Evolutionary conservation across 2,329 filamentous ascomycete species (phyloP), one percentile per base, ranked within the genome.

Genomic region (Sporothrix euskadiensis): DNA sequence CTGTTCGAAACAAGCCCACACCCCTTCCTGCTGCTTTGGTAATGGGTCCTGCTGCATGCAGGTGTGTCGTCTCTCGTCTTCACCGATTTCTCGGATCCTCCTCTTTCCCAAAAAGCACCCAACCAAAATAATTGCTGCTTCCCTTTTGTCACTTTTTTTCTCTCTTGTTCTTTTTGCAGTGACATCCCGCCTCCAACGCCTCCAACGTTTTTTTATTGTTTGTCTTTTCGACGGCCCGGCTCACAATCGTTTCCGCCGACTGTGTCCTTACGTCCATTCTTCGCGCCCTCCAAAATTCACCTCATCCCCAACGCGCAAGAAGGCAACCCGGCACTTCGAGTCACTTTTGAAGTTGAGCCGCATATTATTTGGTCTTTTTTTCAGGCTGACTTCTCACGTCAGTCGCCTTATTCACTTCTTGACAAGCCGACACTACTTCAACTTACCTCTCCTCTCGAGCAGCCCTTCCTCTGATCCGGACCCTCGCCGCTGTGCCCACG

Each of bases 81-180:
- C 71, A 72, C 71, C 71, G 71, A 66, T 66, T 57, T n/a, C 71
- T 66, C 47, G 19, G n/a, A 63, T 65, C 70, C 19, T 32, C 9
- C 44, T 32, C 26, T 19, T 35, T 44, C 47, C 44, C 32, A 12
- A 61, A 12, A 61, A 63, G 26, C 69, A 63, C 30, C 47, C 59
- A 72, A 56, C 71, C 41, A 44, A 52, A 52, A 32, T 26, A 71
- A 26, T 19, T 26, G 35, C 22, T 71, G 49, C 39, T 54, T 32
- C 56, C 44, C 9, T 19, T 35, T 30, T 56, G 44, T 6, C n/a
- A 30, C 70, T 54, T n/a, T 56, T 32, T 30, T 12, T 32, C 44
- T 49, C 14, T 16, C 44, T 63, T 16, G n/a, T 47, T 4, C 4
- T 44, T 44, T 65, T 30, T 26, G 22, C n/a, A 10, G 35, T 44